Evolutionary conservation across 177 flowering plant species (phyloP).

Genomic region (Vitis hybrid): DNA sequence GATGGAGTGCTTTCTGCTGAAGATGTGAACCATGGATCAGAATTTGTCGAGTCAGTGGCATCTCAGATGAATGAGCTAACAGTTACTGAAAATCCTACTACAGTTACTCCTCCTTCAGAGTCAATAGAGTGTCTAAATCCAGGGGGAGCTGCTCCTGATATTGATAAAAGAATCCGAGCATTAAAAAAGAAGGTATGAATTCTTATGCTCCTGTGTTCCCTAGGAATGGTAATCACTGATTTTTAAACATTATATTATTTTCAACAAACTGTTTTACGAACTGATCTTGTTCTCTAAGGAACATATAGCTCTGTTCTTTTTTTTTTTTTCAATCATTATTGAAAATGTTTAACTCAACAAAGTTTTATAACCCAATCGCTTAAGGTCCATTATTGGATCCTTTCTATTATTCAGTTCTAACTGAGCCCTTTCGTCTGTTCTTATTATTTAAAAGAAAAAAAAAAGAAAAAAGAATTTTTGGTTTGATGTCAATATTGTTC

Average conservation of each 20-base stretch:
- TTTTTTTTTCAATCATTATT: no score
- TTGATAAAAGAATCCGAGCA: constrained; percentile 86
- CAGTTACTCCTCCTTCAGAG: constrained; percentile 22
- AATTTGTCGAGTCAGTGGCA: constrained; percentile 44
- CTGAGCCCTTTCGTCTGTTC: no score
- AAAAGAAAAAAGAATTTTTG: no score
- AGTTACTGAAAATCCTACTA: constrained; percentile 45
- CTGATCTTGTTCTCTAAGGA: no score
- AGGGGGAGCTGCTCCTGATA: constrained; percentile 43
- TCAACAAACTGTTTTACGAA: background rate
- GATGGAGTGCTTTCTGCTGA: constrained; percentile 34
- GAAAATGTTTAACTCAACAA: no score
- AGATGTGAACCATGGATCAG: constrained; percentile 27
- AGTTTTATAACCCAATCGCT: no score
- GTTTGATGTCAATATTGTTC: no score
- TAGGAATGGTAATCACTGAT: background rate
- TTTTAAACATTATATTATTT: background rate
- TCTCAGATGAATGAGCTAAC: constrained; percentile 54
- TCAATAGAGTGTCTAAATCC: constrained; percentile 37
- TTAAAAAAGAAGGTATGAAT: constrained; percentile 79
- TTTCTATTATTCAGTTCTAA: no score
- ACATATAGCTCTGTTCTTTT: no score
- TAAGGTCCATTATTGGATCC: no score
- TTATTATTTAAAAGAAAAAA: no score
- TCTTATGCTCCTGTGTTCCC: background rate